Evolutionary conservation across 2,329 filamentous ascomycete species (phyloP).

Genomic region (Xylariaceae sp.): DNA sequence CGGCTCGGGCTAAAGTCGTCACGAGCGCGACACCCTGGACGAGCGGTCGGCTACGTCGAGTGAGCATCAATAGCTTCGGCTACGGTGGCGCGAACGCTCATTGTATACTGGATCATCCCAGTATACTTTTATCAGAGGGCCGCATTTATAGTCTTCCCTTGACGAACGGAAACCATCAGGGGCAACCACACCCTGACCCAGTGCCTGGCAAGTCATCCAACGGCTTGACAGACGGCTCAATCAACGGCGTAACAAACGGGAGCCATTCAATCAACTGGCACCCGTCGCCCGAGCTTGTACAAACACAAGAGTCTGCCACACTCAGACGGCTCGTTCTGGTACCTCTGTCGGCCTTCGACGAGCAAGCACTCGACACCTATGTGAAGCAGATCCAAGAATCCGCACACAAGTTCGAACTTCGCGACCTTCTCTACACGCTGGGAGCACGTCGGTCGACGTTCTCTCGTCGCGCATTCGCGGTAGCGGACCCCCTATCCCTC

Average conservation of each 20-base stretch:
- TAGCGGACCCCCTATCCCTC: neutral
- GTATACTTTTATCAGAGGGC: neutral
- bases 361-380: slow-evolving; percentile 1
- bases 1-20: slow-evolving; percentile 16
- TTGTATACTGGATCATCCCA: neutral
- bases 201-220: neutral
- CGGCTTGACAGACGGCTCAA: neutral
- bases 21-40: slow-evolving; percentile 22
- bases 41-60: slow-evolving; percentile 14
- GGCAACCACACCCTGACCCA: neutral
- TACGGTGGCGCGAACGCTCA: slow-evolving; percentile 29
- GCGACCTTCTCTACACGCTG: slow-evolving; percentile 2
- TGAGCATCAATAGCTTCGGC: slow-evolving; percentile 27
- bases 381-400: neutral
- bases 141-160: neutral
- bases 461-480: slow-evolving; percentile 3
- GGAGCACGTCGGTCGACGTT: slow-evolving; percentile 1
- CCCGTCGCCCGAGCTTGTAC: neutral
- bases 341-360: slow-evolving; percentile 3
- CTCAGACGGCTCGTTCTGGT: neutral
- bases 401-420: neutral
- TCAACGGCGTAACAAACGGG: neutral
- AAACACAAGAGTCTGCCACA: neutral
- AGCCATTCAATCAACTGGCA: neutral
- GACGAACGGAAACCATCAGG: neutral